These are phyloP conservation scores for Bruguiera parviflora DNA, from an alignment of 345 rosid genomes.

Conservation along the genomic window DNA sequence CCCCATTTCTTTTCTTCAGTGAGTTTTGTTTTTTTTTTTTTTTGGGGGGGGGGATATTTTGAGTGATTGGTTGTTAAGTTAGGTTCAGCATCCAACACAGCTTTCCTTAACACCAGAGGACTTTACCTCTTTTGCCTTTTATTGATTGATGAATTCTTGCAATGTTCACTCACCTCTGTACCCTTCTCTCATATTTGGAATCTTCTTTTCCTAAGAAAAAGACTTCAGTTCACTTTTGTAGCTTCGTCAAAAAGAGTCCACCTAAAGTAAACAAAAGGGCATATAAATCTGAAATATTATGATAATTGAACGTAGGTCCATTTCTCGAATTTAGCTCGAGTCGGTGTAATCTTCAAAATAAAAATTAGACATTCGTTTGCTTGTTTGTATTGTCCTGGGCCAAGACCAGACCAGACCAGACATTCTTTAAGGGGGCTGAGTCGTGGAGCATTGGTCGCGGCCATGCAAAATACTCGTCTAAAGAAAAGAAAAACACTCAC, in stretches of 20 bases:
- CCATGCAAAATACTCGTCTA: neutral
- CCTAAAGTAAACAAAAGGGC: constrained; percentile 7
- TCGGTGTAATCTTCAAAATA: too few species aligned
- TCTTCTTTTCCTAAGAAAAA: constrained; percentile 35
- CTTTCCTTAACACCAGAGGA: neutral
- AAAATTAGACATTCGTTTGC: neutral
- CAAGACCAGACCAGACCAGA: constrained; percentile 5
- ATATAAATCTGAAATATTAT: neutral
- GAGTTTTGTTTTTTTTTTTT: neutral
- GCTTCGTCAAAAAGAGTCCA: constrained; percentile 4
- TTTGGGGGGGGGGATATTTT: neutral
- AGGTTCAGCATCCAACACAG: constrained; percentile 21
- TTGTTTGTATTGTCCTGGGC: neutral
- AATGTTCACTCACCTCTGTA: constrained; percentile 24
- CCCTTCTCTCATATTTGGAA: constrained; percentile 31
- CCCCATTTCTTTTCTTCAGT: constrained; percentile 3
- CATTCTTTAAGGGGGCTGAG: neutral
- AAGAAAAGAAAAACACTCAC: neutral
- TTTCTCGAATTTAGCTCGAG: too few species aligned
- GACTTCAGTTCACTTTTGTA: constrained; percentile 13
- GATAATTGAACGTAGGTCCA: too few species aligned
- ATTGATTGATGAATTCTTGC: constrained; percentile 27
- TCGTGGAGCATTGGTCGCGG: too few species aligned
- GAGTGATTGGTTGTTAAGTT: constrained; percentile 9
- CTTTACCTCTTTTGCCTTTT: neutral